Conservation (phyloP, 371 early-diverging fungal genomes). For the Mortierella polycephala region DNA sequence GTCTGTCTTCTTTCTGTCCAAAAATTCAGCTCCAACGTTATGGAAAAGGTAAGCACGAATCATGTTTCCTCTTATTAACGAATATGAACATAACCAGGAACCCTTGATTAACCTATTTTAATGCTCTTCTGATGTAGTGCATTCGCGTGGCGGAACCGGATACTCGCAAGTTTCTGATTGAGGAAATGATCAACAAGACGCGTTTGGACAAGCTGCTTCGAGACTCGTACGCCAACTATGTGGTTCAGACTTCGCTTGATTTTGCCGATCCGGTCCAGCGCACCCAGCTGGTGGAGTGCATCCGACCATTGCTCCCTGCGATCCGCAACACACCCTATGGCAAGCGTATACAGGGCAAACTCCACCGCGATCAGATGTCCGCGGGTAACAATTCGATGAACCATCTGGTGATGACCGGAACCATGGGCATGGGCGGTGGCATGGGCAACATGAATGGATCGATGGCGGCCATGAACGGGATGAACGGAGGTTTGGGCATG, state of each 20-base stretch:
- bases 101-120: too few species aligned
- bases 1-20: conserved; percentile 84
- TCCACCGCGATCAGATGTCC: conserved; percentile 65
- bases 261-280: conserved; percentile 83
- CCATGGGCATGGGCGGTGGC: conserved; percentile 11
- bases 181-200: conserved; percentile 74
- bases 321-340: conserved; percentile 90
- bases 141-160: conserved; percentile 81
- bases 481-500: conserved; percentile 23
- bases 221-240: conserved; percentile 93
- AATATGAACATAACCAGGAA: too few species aligned
- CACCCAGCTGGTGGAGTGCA: conserved; percentile 76
- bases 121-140: conserved; percentile 70
- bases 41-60: conserved; percentile 82
- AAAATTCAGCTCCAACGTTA: conserved; percentile 95
- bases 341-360: conserved; percentile 86
- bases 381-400: conserved; percentile 12
- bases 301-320: conserved; percentile 77
- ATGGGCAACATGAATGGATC: conserved; percentile 21
- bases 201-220: conserved; percentile 80
- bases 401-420: conserved; percentile 21
- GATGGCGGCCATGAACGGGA: conserved; percentile 27
- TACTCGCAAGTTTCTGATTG: conserved; percentile 75
- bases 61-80: too few species aligned
- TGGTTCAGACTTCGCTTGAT: conserved; percentile 91